Conservation (phyloP, 345 rosid species). For the Trapa bicornis region DNA sequence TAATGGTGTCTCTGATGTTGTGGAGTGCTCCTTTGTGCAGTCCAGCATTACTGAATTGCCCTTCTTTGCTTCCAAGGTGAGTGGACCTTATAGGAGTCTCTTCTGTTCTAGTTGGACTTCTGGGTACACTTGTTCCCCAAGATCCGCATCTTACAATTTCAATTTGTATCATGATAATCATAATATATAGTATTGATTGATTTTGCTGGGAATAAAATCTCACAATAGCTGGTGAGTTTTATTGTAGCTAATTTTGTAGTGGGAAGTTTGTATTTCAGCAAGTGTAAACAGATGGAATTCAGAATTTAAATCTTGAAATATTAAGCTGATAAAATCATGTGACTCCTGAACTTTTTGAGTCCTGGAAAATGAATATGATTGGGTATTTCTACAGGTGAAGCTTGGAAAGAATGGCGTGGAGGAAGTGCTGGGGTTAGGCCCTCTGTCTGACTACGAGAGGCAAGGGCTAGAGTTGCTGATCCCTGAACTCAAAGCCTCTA, state of each 20-base stretch:
- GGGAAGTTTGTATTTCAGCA: no score
- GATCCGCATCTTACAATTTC: not conserved
- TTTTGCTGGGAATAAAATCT: no score
- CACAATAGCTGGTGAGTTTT: no score
- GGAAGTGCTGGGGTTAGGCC: constrained; percentile 30
- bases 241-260: no score
- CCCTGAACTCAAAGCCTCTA: constrained; percentile 31
- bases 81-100: not conserved
- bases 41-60: constrained; percentile 67
- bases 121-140: not conserved
- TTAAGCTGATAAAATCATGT: no score
- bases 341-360: not conserved
- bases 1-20: constrained; percentile 66
- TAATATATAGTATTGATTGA: no score
- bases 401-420: constrained; percentile 64
- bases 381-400: constrained; percentile 39
- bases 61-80: constrained; percentile 74
- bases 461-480: constrained; percentile 32
- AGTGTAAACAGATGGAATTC: no score
- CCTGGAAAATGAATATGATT: not conserved
- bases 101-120: not conserved
- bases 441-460: constrained; percentile 28
- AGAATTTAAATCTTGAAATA: no score
- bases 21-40: constrained; percentile 70
- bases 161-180: not conserved